Conservation (phyloP, 768 basidiomycete species). For the Leccinum truebloodii region DNA sequence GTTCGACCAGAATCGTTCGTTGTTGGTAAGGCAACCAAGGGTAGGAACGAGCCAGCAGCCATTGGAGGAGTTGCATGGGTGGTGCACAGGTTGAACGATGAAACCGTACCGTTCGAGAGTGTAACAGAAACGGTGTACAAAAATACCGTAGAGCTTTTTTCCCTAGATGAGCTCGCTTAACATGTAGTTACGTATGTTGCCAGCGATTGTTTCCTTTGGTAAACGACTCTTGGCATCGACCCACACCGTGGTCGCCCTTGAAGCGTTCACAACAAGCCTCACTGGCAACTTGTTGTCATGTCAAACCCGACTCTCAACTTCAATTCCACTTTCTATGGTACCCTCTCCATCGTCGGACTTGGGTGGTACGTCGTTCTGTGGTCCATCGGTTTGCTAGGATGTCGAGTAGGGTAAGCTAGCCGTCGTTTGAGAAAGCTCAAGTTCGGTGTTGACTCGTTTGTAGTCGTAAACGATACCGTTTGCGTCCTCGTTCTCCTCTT, state of each 20-base stretch:
- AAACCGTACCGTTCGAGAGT: slow-evolving; percentile 47
- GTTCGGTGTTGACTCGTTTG: slow-evolving; percentile 3
- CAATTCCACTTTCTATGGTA: slow-evolving; percentile 8
- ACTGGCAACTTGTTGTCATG: slow-evolving; percentile 12
- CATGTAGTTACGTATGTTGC: slow-evolving; percentile 16
- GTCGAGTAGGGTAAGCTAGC: slow-evolving; percentile 62
- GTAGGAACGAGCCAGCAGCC: slow-evolving; percentile 70
- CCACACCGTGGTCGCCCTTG: neutral
- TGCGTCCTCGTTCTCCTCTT: slow-evolving; percentile 62
- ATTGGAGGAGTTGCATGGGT: slow-evolving; percentile 77
- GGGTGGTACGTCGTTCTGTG: slow-evolving; percentile 66
- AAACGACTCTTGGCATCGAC: neutral
- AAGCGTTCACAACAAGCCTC: neutral
- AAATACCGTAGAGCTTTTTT: slow-evolving; percentile 66
- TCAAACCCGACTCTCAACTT: slow-evolving; percentile 9
- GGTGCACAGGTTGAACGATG: slow-evolving; percentile 48
- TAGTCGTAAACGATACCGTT: slow-evolving; percentile 77
- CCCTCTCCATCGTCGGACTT: slow-evolving; percentile 43
- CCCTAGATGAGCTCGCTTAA: slow-evolving; percentile 38
- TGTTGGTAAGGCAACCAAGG: slow-evolving; percentile 64
- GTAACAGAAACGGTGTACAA: slow-evolving; percentile 58
- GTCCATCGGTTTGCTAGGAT: slow-evolving; percentile 67
- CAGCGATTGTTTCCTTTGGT: neutral
- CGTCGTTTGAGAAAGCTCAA: neutral
- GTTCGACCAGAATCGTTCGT: slow-evolving; percentile 61